Percentiles rank a stretch among this genome's conserved stretches.
phyloP scores from a whole-genome alignment of 306 rosid genomes.

The Quercus dentata region DNA sequence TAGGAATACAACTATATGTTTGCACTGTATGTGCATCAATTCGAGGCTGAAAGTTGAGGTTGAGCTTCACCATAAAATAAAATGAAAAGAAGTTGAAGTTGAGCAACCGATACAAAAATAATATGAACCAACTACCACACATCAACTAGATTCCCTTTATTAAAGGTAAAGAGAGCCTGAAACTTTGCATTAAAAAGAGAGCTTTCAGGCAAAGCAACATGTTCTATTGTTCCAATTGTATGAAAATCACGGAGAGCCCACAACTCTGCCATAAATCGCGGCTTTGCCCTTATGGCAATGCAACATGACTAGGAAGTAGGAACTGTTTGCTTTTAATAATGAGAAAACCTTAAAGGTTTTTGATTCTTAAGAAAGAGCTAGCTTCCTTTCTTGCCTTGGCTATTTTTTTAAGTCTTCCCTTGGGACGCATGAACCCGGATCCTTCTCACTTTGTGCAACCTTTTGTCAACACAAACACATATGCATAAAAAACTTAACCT shows the following conservation, averaged over 20 bases:
- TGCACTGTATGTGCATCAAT: neutral
- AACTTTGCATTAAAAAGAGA: conserved; percentile 13
- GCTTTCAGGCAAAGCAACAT: neutral
- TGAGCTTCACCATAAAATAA: neutral
- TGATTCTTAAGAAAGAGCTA: neutral
- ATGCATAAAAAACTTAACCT: too few species aligned
- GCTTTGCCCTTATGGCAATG: neutral
- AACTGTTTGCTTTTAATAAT: neutral
- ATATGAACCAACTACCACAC: neutral
- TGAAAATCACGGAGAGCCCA: neutral
- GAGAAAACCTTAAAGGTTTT: neutral
- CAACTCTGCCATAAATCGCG: too few species aligned
- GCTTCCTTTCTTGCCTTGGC: neutral
- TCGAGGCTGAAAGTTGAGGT: neutral
- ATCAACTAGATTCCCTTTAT: neutral
- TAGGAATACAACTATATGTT: neutral
- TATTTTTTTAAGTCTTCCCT: neutral
- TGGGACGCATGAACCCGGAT: neutral
- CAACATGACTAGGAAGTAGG: neutral
- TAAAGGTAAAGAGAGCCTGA: too few species aligned
- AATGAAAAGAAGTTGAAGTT: neutral
- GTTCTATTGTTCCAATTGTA: neutral
- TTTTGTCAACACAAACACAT: neutral
- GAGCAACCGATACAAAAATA: neutral
- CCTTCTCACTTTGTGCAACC: neutral